Evolutionary conservation across 2,329 filamentous ascomycete genomes (phyloP), one percentile per base, ranked within the genome.

Genomic region (Calonectria pauciramosa): DNA sequence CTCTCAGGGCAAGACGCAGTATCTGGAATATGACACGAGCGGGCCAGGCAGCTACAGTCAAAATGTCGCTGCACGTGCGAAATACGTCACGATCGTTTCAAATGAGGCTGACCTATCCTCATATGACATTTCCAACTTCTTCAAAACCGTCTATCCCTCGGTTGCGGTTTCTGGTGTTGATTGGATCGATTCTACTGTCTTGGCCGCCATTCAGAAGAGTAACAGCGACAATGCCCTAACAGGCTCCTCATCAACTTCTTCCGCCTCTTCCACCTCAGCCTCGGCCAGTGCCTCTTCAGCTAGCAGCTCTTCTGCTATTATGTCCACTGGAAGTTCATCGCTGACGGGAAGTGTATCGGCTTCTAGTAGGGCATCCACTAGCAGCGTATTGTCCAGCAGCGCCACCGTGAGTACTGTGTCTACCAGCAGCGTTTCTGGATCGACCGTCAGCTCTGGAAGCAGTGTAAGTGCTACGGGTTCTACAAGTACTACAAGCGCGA

Each of bases 11-110:
- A 73, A 79, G 26, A 80, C 85, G 26, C 79, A 83, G n/a, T 88
- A 86, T 73, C 80, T 84, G 3, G 87, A 89, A 78, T 89, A 85
- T 69, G 76, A 76, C 28, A 87, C 83, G 1, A 85, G 82, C 1
- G 87, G 87, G 0, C 75, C 82, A 1, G 87, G 87, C 0, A 83
- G 85, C 28, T 88, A 87, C 68, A 51, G 80, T 2, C 82, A 80
- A 60, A 87, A 88, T 65, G 75, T 76, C 2, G 81, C 80, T 3
- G 75, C 80, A 10, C 83, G 86, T 23, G 76, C 82, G 0, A 76
- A 60, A 41, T 60, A 86, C 36, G 82, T 87, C 13, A 77, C 79
- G 11, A 73, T 80, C 23, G 74, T 87, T 44, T 84, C 83, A 0
- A 77, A 81, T 41, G 75, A 80, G 0, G 79, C 81, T 5, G 82